These are phyloP conservation scores for Stromatinia cepivora DNA, from an alignment of 2,329 filamentous ascomycete species.

Conservation along the genomic window DNA sequence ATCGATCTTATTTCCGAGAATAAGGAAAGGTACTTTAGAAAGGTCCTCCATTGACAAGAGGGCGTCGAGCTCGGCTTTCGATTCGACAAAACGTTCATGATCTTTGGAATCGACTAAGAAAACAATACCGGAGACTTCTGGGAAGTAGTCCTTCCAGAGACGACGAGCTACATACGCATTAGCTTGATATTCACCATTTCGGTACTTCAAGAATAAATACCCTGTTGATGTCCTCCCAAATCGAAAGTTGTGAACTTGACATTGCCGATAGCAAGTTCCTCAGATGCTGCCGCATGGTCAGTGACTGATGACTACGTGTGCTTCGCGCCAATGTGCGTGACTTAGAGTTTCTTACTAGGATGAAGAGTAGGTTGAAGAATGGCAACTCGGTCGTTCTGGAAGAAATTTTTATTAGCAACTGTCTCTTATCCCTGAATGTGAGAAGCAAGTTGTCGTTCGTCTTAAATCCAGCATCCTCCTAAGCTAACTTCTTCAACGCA, in stretches of 20 bases:
- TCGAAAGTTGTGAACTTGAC: constrained; percentile 95
- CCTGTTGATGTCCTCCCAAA: constrained; percentile 90
- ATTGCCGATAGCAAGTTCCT: constrained; percentile 90
- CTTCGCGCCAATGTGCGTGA: not conserved
- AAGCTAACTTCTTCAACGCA: constrained; percentile 45
- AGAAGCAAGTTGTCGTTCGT: constrained; percentile 18
- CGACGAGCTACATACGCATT: constrained; percentile 66
- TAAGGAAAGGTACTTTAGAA: constrained; percentile 89
- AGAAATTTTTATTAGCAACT: constrained; percentile 28
- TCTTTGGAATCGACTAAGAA: constrained; percentile 98
- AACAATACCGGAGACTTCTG: constrained; percentile 92
- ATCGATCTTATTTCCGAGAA: constrained; percentile 99
- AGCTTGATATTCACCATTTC: constrained; percentile 25
- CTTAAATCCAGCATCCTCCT: not conserved
- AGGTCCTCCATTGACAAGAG: constrained; percentile 97
- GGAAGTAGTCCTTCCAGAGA: constrained; percentile 96
- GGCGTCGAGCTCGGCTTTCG: constrained; percentile 95
- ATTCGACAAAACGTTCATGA: constrained; percentile 88
- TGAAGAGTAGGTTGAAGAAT: constrained; percentile 89
- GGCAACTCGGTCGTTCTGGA: constrained; percentile 85
- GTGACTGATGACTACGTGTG: constrained; percentile 31
- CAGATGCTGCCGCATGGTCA: constrained; percentile 61
- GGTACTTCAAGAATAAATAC: constrained; percentile 46
- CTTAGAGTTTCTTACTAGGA: constrained; percentile 61
- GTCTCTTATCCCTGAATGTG: constrained; percentile 12